Evolutionary conservation across 768 basidiomycete genomes (phyloP).

Genomic region (Trametes cinnabarina): DNA sequence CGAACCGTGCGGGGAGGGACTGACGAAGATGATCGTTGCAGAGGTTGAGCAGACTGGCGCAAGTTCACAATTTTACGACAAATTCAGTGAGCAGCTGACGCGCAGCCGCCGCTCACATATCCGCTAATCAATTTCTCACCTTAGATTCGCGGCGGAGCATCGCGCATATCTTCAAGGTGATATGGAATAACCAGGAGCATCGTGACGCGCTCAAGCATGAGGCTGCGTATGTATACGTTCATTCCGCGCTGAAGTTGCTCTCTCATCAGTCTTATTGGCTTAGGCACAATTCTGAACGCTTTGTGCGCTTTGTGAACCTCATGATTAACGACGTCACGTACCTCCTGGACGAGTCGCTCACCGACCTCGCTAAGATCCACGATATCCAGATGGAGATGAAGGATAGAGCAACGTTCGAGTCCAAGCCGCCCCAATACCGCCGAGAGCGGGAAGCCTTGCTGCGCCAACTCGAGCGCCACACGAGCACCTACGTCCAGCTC

Average conservation of each 20-base stretch:
- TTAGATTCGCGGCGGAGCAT: constrained; percentile 67
- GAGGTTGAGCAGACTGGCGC: constrained; percentile 98
- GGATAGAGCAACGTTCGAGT: constrained; percentile 65
- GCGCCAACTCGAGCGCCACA: constrained; percentile 78
- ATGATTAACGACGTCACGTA: constrained; percentile 99
- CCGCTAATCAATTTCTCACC: not conserved
- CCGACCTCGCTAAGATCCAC: constrained; percentile 85
- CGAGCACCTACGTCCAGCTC: constrained; percentile 82
- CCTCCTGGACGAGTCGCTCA: constrained; percentile 93
- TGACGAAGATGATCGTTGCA: constrained; percentile 28
- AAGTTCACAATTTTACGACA: constrained; percentile 98
- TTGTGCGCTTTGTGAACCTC: constrained; percentile 93
- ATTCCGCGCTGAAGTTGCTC: too few relatives aligned
- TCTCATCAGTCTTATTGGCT: not conserved
- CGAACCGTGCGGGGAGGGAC: not conserved
- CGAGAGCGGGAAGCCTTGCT: constrained; percentile 81
- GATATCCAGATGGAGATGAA: constrained; percentile 85
- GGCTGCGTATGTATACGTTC: constrained; percentile 55
- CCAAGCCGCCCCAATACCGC: constrained; percentile 64
- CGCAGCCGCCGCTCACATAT: not conserved
- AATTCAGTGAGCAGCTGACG: constrained; percentile 69
- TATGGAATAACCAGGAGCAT: constrained; percentile 91
- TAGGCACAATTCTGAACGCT: constrained; percentile 81
- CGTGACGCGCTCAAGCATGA: constrained; percentile 82
- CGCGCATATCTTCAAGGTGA: constrained; percentile 77